These are phyloP conservation scores for Chaetomidium leptoderma DNA, from an alignment of 495 filamentous ascomycete species.

Conservation along the genomic window DNA sequence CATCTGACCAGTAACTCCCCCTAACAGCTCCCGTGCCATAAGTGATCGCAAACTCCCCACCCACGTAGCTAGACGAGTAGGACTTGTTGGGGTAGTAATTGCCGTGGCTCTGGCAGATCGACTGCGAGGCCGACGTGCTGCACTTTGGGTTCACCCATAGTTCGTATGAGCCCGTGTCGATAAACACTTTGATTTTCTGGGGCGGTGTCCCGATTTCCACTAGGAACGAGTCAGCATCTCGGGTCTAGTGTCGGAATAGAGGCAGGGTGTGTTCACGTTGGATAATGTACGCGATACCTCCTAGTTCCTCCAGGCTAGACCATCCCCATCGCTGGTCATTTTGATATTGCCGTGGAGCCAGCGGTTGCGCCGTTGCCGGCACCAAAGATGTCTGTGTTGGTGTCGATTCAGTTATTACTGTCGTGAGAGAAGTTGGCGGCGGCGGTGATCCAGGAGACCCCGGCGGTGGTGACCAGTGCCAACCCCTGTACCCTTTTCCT, in stretches of 20 bases:
- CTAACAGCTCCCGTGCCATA: slow-evolving; percentile 42
- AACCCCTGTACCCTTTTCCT: not conserved
- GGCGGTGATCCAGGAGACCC: too few relatives aligned
- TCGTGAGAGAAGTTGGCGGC: not conserved
- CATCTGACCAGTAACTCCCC: slow-evolving; percentile 40
- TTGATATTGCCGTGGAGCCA: not conserved
- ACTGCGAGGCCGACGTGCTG: slow-evolving; percentile 33
- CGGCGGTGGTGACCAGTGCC: not conserved
- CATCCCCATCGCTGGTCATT: slow-evolving; percentile 26
- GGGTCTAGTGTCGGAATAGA: not conserved
- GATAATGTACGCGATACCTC: slow-evolving; percentile 41
- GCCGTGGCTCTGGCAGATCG: slow-evolving; percentile 37
- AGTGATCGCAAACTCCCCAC: slow-evolving; percentile 34
- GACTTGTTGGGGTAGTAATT: slow-evolving; percentile 40
- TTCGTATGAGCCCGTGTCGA: slow-evolving; percentile 48
- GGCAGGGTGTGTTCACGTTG: slow-evolving; percentile 32
- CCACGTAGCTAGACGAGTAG: slow-evolving; percentile 31
- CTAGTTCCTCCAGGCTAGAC: slow-evolving; percentile 29
- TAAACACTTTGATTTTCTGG: slow-evolving; percentile 39
- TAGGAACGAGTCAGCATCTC: slow-evolving; percentile 4
- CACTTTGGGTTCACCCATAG: slow-evolving; percentile 44
- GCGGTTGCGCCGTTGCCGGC: not conserved
- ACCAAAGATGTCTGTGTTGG: not conserved
- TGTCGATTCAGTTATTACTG: not conserved
- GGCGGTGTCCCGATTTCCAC: slow-evolving; percentile 44